Conservation (phyloP, 257 asterid species). For the Solanum okadae region DNA sequence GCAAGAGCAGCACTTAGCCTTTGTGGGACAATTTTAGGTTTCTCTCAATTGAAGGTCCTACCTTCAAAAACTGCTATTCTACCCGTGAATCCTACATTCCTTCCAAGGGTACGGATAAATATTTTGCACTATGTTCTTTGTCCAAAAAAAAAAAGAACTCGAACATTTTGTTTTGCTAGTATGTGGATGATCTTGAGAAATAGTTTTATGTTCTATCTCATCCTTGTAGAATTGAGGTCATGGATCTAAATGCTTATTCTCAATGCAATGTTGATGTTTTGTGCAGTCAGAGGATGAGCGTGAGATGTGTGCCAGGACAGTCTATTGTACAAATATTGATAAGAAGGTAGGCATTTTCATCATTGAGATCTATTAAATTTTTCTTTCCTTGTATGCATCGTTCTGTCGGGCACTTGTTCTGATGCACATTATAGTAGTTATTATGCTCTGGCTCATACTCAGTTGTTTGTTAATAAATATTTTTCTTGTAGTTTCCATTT, state of each 20-base stretch:
- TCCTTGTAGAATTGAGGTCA: not conserved
- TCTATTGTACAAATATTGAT: slow-evolving; percentile 91
- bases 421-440: not conserved
- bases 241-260: not conserved
- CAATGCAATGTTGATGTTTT: not conserved
- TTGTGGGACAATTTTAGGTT: slow-evolving; percentile 62
- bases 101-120: slow-evolving; percentile 66
- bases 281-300: slow-evolving; percentile 90
- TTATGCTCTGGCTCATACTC: not conserved
- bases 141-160: not conserved
- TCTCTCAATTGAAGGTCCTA: slow-evolving; percentile 73
- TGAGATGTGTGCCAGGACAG: slow-evolving; percentile 96
- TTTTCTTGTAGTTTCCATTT: not conserved
- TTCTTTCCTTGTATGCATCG: not conserved
- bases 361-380: not conserved
- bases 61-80: slow-evolving; percentile 97
- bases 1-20: slow-evolving; percentile 71
- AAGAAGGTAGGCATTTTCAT: slow-evolving; percentile 47
- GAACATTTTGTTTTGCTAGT: not conserved
- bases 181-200: not conserved
- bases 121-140: not conserved
- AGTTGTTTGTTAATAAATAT: not conserved
- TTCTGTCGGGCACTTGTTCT: not conserved
- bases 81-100: slow-evolving; percentile 92
- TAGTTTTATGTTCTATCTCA: not conserved